These are phyloP conservation scores for Cladorrhinum sp. DNA, from an alignment of 2,329 filamentous ascomycete genomes.

Conservation along the genomic window DNA sequence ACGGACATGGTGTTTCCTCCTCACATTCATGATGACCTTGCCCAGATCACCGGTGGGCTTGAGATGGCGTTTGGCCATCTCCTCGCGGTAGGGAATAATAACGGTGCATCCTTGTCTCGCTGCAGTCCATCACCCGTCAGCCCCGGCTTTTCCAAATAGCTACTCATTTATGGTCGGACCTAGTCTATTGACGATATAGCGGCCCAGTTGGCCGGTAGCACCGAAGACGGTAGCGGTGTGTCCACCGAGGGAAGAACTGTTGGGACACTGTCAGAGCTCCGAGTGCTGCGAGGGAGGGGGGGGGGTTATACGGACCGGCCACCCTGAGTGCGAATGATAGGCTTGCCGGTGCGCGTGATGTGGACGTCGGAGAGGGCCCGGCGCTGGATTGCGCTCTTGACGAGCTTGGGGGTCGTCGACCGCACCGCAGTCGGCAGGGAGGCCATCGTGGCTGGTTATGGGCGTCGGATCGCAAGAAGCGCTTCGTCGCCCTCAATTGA, in stretches of 20 bases:
- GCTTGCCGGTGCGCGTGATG: constrained; percentile 95
- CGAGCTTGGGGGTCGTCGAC: constrained; percentile 45
- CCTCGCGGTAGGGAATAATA: constrained; percentile 88
- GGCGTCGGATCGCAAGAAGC: constrained; percentile 32
- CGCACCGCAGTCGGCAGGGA: constrained; percentile 56
- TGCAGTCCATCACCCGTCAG: constrained; percentile 40
- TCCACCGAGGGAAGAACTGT: constrained; percentile 38
- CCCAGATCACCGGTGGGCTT: constrained; percentile 96
- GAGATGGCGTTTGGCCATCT: constrained; percentile 95
- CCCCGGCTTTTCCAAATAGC: constrained; percentile 17
- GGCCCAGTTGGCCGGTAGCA: constrained; percentile 89
- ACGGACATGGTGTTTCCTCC: constrained; percentile 25
- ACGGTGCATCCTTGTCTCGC: constrained; percentile 93
- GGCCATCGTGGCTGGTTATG: constrained; percentile 47
- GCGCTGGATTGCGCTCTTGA: constrained; percentile 47
- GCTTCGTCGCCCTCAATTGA: constrained; percentile 31
- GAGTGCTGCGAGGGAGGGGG: constrained; percentile 24
- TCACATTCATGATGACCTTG: constrained; percentile 78
- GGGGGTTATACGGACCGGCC: constrained; percentile 70
- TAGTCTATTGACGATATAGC: constrained; percentile 95
- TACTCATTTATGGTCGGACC: constrained; percentile 45
- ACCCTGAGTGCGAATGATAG: constrained; percentile 82
- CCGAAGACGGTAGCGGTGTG: constrained; percentile 98
- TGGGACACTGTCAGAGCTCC: constrained; percentile 12
- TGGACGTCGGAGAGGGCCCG: constrained; percentile 73